Conservation (phyloP, 2,329 filamentous ascomycete genomes). For the Colletotrichum zoysiae region DNA sequence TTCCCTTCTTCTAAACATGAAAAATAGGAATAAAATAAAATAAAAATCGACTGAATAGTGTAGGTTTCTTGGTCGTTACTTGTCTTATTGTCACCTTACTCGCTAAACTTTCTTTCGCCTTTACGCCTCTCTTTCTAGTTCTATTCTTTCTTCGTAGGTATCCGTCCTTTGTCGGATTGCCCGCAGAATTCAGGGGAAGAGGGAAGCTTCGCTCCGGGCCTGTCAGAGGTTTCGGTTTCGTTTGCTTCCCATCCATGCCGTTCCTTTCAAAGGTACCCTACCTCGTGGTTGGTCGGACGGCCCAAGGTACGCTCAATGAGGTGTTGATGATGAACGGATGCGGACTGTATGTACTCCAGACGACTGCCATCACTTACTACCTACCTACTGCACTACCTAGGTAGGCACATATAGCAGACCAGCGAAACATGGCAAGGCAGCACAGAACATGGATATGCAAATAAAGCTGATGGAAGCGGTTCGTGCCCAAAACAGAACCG, state of each 20-base stretch:
- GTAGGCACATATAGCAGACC: not conserved
- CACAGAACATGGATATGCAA: not conserved
- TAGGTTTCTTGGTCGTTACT: slow-evolving; percentile 15
- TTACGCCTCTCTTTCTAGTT: slow-evolving; percentile 5
- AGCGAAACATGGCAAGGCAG: not conserved
- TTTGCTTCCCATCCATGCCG: slow-evolving; percentile 26
- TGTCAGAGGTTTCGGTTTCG: slow-evolving; percentile 25
- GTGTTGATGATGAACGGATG: slow-evolving; percentile 12
- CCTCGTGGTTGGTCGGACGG: slow-evolving; percentile 15
- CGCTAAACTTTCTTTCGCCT: slow-evolving; percentile 12
- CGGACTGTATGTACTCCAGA: not conserved
- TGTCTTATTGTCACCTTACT: slow-evolving; percentile 19
- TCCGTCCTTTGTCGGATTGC: slow-evolving; percentile 20
- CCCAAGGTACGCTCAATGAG: slow-evolving; percentile 12
- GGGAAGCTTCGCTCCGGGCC: slow-evolving; percentile 19
- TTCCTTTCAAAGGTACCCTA: slow-evolving; percentile 23
- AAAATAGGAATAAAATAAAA: not conserved
- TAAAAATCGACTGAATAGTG: not conserved
- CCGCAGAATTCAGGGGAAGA: slow-evolving; percentile 15
- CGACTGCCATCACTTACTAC: not conserved
- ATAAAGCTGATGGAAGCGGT: slow-evolving; percentile 12
- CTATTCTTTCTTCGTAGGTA: slow-evolving; percentile 17
- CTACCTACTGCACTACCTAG: not conserved
- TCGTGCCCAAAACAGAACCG: slow-evolving; percentile 4
- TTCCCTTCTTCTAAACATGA: not conserved